Conservation (phyloP, 345 rosid species). For the Citrus sinensis region DNA sequence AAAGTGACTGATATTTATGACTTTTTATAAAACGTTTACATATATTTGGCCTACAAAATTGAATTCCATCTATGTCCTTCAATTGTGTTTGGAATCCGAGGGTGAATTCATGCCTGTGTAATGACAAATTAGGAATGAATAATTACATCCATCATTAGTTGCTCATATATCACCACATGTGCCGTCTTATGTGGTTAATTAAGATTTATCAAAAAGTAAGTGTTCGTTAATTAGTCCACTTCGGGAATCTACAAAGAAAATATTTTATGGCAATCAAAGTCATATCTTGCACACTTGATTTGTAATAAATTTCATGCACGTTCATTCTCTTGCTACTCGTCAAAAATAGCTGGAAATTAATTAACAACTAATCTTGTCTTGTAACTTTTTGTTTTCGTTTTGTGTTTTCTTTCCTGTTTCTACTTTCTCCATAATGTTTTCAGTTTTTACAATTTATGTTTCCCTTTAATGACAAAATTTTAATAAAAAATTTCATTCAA, state of each 20-base stretch:
- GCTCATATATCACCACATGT: neutral
- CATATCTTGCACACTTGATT: neutral
- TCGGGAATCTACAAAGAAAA: neutral
- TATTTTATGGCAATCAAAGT: neutral
- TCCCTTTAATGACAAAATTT: no score
- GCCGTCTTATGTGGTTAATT: neutral
- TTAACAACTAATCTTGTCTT: neutral
- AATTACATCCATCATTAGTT: no score
- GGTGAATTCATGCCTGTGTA: neutral
- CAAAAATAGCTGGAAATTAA: neutral
- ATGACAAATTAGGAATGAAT: no score
- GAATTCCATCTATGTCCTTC: neutral
- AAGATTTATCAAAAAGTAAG: neutral
- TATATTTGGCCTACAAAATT: neutral
- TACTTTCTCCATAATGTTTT: no score
- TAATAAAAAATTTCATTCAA: no score
- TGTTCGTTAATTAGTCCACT: neutral
- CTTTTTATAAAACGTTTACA: neutral
- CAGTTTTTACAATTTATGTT: no score
- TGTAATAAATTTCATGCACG: neutral
- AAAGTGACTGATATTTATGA: neutral
- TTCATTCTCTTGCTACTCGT: neutral
- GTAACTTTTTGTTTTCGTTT: neutral
- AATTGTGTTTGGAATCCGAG: neutral
- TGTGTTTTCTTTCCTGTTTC: neutral